Conservation (phyloP, 305 asterid genomes). For the Plantago lanceolata region DNA sequence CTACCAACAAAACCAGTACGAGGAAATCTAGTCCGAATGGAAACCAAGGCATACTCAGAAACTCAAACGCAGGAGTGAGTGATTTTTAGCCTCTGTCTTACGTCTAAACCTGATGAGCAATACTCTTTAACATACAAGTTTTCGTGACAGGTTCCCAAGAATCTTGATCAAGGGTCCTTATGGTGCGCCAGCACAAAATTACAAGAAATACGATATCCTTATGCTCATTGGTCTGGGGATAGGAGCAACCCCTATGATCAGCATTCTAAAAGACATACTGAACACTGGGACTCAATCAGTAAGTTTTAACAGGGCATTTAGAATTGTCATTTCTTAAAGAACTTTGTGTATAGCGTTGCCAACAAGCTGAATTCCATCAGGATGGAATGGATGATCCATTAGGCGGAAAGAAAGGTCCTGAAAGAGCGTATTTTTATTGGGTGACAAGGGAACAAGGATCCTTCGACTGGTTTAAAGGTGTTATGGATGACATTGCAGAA, state of each 20-base stretch:
- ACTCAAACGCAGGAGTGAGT: slow-evolving; percentile 44
- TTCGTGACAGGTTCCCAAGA: slow-evolving; percentile 50
- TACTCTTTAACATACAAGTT: not conserved
- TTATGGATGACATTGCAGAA: slow-evolving; percentile 90
- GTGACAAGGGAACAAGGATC: slow-evolving; percentile 92
- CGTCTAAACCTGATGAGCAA: not conserved
- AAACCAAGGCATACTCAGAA: slow-evolving; percentile 49
- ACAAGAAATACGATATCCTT: slow-evolving; percentile 76
- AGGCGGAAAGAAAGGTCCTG: slow-evolving; percentile 40
- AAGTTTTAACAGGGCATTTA: slow-evolving; percentile 22
- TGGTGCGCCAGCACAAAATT: slow-evolving; percentile 94
- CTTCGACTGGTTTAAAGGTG: slow-evolving; percentile 96
- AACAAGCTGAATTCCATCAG: slow-evolving; percentile 28
- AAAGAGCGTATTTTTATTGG: slow-evolving; percentile 91
- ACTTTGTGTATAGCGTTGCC: not conserved
- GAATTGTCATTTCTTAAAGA: not conserved
- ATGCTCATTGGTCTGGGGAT: slow-evolving; percentile 83
- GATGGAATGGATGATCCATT: slow-evolving; percentile 21
- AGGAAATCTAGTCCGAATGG: slow-evolving; percentile 66
- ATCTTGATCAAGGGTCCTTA: slow-evolving; percentile 79
- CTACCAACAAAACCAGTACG: slow-evolving; percentile 35
- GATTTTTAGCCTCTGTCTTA: not conserved
- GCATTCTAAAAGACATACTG: slow-evolving; percentile 78
- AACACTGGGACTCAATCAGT: slow-evolving; percentile 45
- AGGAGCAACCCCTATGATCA: slow-evolving; percentile 95